Conservation (phyloP, 768 basidiomycete species). For the Dioszegia aurantiaca region DNA sequence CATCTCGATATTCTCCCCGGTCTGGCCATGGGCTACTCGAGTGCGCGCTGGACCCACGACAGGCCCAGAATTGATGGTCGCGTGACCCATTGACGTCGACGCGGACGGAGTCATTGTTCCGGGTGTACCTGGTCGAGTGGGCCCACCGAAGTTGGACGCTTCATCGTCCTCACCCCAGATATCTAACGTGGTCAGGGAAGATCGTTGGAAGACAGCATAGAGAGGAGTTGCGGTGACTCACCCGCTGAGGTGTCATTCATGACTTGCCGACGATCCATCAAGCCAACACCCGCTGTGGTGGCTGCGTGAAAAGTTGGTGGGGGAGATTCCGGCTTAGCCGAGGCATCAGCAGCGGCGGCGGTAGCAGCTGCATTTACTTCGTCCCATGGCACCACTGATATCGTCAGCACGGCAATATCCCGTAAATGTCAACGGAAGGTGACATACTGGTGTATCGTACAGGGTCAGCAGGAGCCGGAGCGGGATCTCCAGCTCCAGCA, state of each 20-base stretch:
- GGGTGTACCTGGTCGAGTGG: constrained; percentile 30
- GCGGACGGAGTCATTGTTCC: constrained; percentile 18
- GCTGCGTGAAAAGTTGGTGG: constrained; percentile 49
- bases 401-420: not conserved
- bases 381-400: constrained; percentile 65
- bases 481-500: constrained; percentile 52
- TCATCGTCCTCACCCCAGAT: constrained; percentile 46
- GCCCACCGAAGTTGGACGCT: constrained; percentile 16
- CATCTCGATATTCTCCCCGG: constrained; percentile 41
- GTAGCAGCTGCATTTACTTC: constrained; percentile 54
- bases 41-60: constrained; percentile 8
- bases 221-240: constrained; percentile 20
- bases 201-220: not conserved
- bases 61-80: constrained; percentile 14
- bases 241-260: constrained; percentile 52
- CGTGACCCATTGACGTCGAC: constrained; percentile 4
- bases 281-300: constrained; percentile 54
- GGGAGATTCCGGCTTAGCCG: constrained; percentile 46
- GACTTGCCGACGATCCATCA: constrained; percentile 60
- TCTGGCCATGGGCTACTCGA: constrained; percentile 12
- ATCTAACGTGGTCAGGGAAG: constrained; percentile 22
- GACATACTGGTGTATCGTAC: constrained; percentile 59
- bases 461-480: constrained; percentile 57
- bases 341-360: constrained; percentile 15
- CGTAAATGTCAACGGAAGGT: not conserved